phyloP scores from a whole-genome alignment of 1,284 basidiomycete genomes.

The Phellinidium pouzarii region DNA sequence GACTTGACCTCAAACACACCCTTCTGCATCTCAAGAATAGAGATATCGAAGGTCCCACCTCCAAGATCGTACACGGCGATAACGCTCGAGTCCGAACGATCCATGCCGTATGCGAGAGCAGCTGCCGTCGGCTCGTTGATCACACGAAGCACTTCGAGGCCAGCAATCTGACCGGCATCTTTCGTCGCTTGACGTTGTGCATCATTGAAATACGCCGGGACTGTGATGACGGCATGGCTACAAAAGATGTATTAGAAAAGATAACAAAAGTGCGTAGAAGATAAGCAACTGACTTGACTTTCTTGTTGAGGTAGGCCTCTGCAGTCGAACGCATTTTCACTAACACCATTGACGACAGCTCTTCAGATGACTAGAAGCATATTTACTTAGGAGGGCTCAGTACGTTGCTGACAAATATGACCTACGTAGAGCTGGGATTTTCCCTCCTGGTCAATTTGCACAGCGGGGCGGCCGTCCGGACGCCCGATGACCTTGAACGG shows the following conservation, averaged over 20 bases:
- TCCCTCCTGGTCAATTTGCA: constrained; percentile 74
- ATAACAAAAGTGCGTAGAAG: constrained; percentile 3
- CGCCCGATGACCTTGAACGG: constrained; percentile 78
- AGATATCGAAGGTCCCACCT: constrained; percentile 96
- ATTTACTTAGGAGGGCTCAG: neutral
- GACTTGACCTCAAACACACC: constrained; percentile 99
- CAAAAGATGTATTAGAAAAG: constrained; percentile 2
- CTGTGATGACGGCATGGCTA: constrained; percentile 84
- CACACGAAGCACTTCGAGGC: constrained; percentile 94
- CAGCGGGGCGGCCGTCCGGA: constrained; percentile 63
- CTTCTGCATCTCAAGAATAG: constrained; percentile 98
- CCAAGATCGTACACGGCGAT: constrained; percentile 97
- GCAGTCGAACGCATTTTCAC: constrained; percentile 96
- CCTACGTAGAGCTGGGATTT: constrained; percentile 64
- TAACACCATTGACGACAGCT: constrained; percentile 81
- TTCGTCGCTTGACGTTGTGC: constrained; percentile 98
- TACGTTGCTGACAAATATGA: constrained; percentile 18
- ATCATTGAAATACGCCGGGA: constrained; percentile 99
- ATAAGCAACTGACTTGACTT: constrained; percentile 74
- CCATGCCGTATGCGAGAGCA: constrained; percentile 94
- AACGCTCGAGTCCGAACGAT: constrained; percentile 74
- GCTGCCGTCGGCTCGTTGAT: constrained; percentile 99
- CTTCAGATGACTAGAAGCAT: constrained; percentile 60
- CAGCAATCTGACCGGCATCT: constrained; percentile 94
- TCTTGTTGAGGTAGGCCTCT: constrained; percentile 87